Conservation (phyloP, 176 grass and related monocot genomes). For the Carex kokanica region DNA sequence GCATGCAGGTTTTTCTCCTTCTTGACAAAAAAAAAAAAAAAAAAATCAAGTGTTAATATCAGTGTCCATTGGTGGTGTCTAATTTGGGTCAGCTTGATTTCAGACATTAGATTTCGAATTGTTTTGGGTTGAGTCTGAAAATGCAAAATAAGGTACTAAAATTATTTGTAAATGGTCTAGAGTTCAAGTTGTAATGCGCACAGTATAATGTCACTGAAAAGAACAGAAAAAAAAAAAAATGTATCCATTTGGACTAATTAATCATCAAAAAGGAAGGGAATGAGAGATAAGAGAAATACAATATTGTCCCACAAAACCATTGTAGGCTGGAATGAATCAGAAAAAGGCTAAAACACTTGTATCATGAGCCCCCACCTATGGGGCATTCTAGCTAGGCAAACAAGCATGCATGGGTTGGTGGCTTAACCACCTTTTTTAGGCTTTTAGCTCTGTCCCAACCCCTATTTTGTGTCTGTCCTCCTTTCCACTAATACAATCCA, state of each 20-base stretch:
- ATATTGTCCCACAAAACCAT: not conserved
- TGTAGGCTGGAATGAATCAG: not conserved
- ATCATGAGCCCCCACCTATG: not conserved
- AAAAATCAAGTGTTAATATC: not conserved
- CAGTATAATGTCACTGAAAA: not conserved
- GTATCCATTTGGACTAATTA: not conserved
- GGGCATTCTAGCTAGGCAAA: not conserved
- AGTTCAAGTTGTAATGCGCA: no score
- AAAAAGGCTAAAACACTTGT: not conserved
- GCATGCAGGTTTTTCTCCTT: not conserved
- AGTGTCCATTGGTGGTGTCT: not conserved
- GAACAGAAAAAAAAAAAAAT: not conserved
- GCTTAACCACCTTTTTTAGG: slow-evolving; percentile 11
- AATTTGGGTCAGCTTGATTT: not conserved
- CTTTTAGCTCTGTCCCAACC: slow-evolving; percentile 8
- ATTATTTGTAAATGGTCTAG: no score
- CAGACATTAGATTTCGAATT: no score
- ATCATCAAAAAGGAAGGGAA: not conserved
- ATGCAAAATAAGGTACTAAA: no score
- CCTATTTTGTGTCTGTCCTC: not conserved
- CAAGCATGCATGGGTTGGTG: slow-evolving; percentile 13
- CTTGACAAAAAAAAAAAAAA: not conserved
- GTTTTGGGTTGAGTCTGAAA: no score
- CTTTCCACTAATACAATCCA: not conserved
- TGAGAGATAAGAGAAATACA: no score